Percentiles rank a stretch among this genome's conserved stretches.
Evolutionary conservation across 2,329 filamentous ascomycete species (phyloP).

Genomic region (Emmonsia crescens): DNA sequence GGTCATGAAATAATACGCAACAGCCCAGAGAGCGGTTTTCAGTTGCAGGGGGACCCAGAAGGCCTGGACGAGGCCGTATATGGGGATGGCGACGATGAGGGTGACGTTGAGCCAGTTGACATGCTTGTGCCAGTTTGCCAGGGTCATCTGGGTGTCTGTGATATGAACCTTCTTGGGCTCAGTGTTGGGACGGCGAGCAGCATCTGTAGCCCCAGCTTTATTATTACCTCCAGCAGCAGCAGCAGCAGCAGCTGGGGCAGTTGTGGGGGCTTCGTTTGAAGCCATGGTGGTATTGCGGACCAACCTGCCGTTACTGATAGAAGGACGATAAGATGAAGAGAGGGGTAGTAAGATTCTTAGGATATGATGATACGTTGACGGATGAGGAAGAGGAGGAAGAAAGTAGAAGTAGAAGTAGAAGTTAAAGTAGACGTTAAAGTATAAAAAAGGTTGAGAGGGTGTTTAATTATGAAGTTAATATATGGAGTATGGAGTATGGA

Average conservation of each 20-base stretch:
- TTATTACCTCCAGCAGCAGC: not conserved
- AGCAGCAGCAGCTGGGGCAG: slow-evolving; percentile 3
- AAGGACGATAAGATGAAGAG: slow-evolving; percentile 1
- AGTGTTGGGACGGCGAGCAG: not conserved
- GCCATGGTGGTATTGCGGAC: not conserved
- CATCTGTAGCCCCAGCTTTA: not conserved
- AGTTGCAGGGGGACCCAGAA: slow-evolving; percentile 66
- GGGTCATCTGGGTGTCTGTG: slow-evolving; percentile 68
- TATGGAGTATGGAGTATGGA: not conserved
- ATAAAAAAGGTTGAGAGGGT: not conserved
- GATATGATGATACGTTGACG: not conserved
- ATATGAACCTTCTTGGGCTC: slow-evolving; percentile 67
- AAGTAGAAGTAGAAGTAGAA: not conserved
- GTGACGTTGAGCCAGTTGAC: slow-evolving; percentile 86
- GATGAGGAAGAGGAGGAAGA: not conserved
- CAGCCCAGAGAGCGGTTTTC: slow-evolving; percentile 62
- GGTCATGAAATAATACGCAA: slow-evolving; percentile 75
- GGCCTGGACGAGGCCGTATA: slow-evolving; percentile 60
- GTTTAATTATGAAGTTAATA: not conserved
- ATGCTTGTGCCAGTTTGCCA: slow-evolving; percentile 79
- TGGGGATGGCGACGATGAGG: slow-evolving; percentile 67
- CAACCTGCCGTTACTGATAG: not conserved
- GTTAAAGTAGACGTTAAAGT: not conserved
- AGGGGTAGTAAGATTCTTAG: not conserved
- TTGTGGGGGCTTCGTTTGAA: slow-evolving; percentile 1